Evolutionary conservation across 768 basidiomycete species (phyloP), one percentile per base, ranked within the genome.

Genomic region (Austroboletus festivus): DNA sequence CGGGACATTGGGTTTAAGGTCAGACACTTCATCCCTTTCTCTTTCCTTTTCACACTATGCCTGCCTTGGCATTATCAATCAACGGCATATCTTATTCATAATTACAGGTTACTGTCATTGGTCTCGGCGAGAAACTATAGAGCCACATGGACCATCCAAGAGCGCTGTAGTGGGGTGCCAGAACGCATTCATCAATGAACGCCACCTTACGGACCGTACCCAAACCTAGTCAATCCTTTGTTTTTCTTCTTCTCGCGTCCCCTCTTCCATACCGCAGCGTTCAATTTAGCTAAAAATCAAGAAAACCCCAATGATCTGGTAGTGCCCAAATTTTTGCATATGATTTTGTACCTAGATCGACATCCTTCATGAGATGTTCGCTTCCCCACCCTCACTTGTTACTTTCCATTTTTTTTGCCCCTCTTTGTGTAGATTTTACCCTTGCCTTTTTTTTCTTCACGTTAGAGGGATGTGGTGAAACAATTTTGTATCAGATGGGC

Each of bases 1-100:
- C 80, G 79, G 59, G 67, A 80, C 62, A 96, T 97, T 61, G 95
- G 95, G 33, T 98, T 98, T 83, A 89, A 81, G 69, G 88, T 87
- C 18, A 42, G 55, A 52, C 42, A 28, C 40, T 4, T 16, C 23
- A 28, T 38, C 11, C 30, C 22, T 23, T 33, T 47, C 26, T 28
- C 28, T 18, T n/a, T n/a, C 19, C 20, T 42, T 24, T 11, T 30
- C 19, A 44, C 19, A 28, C 12, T 12, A 28, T 28, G 5, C 12
- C 28, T 6, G 12, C 12, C 7, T 11, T 33, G 13, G 31, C 5
- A 31, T 42, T 24, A 34, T 43, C 18, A 33, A n/a, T 13, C 13
- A 6, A 43, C 34, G 51, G 46, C n/a, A n/a, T n/a, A n/a, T n/a
- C n/a, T n/a, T n/a, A 53, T 37, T 13, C 5, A 16, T 11, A 16